phyloP scores from a whole-genome alignment of 768 basidiomycete species.

The Boletus pseudopeckii region DNA sequence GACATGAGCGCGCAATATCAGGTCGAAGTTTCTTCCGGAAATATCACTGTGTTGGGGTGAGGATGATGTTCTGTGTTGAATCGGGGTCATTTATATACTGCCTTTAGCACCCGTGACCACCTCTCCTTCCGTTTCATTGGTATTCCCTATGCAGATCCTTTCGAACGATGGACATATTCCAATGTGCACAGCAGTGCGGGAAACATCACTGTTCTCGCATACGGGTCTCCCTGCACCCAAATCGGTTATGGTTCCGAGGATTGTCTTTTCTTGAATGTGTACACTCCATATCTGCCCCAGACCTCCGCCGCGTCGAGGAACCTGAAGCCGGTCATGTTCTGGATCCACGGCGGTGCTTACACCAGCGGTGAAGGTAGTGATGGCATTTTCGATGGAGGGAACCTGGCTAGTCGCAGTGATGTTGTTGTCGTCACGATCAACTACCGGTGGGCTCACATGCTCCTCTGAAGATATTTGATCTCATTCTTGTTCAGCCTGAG shows the following conservation, averaged over 20 bases:
- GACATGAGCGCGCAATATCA: conserved; percentile 8
- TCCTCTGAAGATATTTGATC: background rate
- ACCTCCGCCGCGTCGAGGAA: conserved; percentile 4
- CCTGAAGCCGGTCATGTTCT: conserved; percentile 46
- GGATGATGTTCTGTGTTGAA: background rate
- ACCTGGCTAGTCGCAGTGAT: conserved; percentile 42
- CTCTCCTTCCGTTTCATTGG: conserved; percentile 51
- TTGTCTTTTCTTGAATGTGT: conserved; percentile 48
- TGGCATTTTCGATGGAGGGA: conserved; percentile 42
- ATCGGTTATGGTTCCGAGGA: conserved; percentile 36
- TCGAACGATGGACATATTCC: conserved; percentile 43
- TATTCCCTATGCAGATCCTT: conserved; percentile 45
- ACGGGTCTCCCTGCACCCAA: conserved; percentile 35
- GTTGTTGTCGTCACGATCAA: conserved; percentile 39
- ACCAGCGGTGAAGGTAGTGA: conserved; percentile 39
- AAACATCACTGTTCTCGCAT: conserved; percentile 30
- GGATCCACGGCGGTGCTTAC: conserved; percentile 51
- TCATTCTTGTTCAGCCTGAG: background rate
- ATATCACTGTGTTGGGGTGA: conserved; percentile 7
- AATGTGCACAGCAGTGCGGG: conserved; percentile 29
- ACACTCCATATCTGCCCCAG: conserved; percentile 38
- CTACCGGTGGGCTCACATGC: conserved; percentile 25
- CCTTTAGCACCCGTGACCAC: conserved; percentile 42
- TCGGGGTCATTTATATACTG: background rate
- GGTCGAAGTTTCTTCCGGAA: conserved; percentile 5